Evolutionary conservation across 352 stramenopile genomes (phyloP), one percentile per base, ranked within the genome.

Genomic region (Lagenidium sp.): DNA sequence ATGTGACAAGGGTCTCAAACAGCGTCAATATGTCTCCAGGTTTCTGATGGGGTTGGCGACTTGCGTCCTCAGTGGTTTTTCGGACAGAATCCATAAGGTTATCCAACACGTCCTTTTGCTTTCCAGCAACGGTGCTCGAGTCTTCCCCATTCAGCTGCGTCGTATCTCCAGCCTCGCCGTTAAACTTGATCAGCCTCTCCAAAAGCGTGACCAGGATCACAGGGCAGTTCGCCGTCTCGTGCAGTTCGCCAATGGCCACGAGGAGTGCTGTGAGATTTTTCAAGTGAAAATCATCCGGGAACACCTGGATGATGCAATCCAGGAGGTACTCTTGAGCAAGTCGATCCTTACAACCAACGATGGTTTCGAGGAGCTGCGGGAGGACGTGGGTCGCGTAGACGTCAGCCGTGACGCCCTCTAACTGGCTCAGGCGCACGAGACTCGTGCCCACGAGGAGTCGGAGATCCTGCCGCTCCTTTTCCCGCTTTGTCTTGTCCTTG

Each of bases 281-380:
- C 19, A 99, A 61, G 47, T 99, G 96, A 73, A 97, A 99, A 36
- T 98, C 95, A 58, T 98, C 90, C 0, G 96, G 96, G 50, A 99
- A 99, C 12, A 90, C 80, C 34, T 99, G 94, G 42, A 99, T 97
- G 44, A 99, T 82, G 59, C 94, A 99, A 63, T 99, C 96, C 67
- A 99, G 85, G 20, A 99, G 55, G 52, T 99, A 99, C n/a, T 96
- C 78, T 65, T 99, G 97, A 2, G 95, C 89, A 34, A 99, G 89
- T 5, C 76, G 75, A 77, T 99, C 97, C 40, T 95, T 94, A 62
- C 90, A 98, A 23, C 71, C 82, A 18, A 97, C 66, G 29, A 99
- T 77, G 44, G 98, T 78, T 36, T 97, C 82, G n/a, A 98, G 60
- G 19, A 98, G 60, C 4, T 67, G 60, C 11, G 95, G 93, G 13